Base-by-base conservation (phyloP, 2,329 filamentous ascomycete species). In the Ceratocystis colombiana region DNA sequence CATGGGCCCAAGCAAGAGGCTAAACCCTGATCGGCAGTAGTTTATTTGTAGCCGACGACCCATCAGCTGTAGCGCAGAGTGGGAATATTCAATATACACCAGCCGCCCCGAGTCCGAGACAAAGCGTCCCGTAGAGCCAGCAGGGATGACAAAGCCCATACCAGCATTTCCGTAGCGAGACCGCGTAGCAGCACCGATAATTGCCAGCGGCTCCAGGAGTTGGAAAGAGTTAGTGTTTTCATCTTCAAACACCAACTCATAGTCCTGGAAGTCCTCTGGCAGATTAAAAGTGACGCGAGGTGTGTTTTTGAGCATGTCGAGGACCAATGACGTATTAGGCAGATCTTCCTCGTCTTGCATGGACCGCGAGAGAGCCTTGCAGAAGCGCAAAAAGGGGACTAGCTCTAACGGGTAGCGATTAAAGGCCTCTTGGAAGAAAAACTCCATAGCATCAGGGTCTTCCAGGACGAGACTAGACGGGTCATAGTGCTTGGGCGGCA, bases 141-240 rank as follows among this genome's bases (percentile, higher is more conserved):
- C 78, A 2, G 85, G 84, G 69, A 92, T 84, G 62, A 80, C 79
- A 69, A 90, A 85, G 70, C 72, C 76, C 66, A 83, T 78, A 55
- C 81, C 77, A 50, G 77, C 76, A 46, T 66, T 61, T 22, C 68
- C 68, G n/a, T 68, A 66, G 37, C 69, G 68, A 5, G 61, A 67
- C 28, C 69, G 66, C 3, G 63, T 46, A 12, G 65, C 61, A 5
- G 69, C 66, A 17, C 76, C 73, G 68, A 93, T 88, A 2, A 92
- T 79, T 1, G 84, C 79, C 6, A 92, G 76, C 64, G 86, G 80
- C 57, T 81, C 78, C 0, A 80, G 77, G 3, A 96, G 81, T 68
- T 83, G 80, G 68, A 96, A 88, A 20, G 84, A 84, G 71, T 95
- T 94, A 30, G 84, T 85, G 70, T 94, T 92, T 68, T 94, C 89